Percentiles rank a stretch among this genome's conserved stretches.
These are phyloP conservation scores for Kockiozyma suomiensis DNA, from an alignment of 805 yeast genomes.

Conservation along the genomic window DNA sequence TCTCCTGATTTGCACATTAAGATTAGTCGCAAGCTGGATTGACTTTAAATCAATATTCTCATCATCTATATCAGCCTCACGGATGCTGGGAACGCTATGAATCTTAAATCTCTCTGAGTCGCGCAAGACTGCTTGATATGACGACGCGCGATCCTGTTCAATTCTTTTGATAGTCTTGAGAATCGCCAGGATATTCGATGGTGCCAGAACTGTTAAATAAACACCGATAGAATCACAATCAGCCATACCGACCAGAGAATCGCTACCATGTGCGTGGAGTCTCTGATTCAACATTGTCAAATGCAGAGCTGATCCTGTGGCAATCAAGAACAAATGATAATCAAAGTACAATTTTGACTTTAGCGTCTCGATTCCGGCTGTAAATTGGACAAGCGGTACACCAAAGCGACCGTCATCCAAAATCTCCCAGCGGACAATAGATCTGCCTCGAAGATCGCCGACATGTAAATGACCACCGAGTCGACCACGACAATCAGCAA, in stretches of 20 bases:
- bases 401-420: conserved; percentile 45
- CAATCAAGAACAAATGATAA: conserved; percentile 78
- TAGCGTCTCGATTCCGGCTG: conserved; percentile 58
- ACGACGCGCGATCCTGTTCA: conserved; percentile 68
- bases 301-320: conserved; percentile 51
- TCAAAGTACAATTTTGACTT: conserved; percentile 73
- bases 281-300: conserved; percentile 71
- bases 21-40: conserved; percentile 58
- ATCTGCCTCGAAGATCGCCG: conserved; percentile 54
- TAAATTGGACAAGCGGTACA: conserved; percentile 68
- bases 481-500: conserved; percentile 69
- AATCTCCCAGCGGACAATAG: conserved; percentile 73
- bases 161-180: conserved; percentile 69
- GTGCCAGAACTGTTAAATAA: conserved; percentile 80
- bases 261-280: conserved; percentile 49
- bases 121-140: conserved; percentile 73
- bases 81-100: conserved; percentile 36
- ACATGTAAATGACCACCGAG: conserved; percentile 69
- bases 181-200: conserved; percentile 79
- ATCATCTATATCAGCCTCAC: background rate
- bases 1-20: conserved; percentile 62
- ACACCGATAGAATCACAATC: conserved; percentile 56
- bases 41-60: conserved; percentile 1
- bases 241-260: conserved; percentile 50
- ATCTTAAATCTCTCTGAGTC: conserved; percentile 52